Conservation (phyloP, 202 grass and related monocot genomes). For the Musa balbisiana region DNA sequence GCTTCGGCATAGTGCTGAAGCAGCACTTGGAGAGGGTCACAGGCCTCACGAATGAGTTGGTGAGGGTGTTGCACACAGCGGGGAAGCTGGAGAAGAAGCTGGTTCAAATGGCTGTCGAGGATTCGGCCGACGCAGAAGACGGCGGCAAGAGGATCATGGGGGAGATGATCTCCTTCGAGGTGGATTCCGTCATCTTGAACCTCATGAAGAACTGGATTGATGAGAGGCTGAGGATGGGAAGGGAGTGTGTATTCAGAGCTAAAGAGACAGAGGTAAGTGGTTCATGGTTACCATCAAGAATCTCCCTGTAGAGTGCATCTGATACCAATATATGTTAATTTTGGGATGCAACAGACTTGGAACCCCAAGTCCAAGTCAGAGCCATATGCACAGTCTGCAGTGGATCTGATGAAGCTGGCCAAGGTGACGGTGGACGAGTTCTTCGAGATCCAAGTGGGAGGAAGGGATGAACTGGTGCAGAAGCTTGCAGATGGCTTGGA, state of each 20-base stretch:
- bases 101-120: constrained; percentile 73
- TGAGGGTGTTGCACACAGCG: constrained; percentile 61
- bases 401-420: constrained; percentile 74
- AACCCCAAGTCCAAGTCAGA: constrained; percentile 74
- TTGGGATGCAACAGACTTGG: constrained; percentile 47
- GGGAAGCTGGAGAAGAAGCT: constrained; percentile 69
- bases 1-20: constrained; percentile 72
- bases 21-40: constrained; percentile 47
- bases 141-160: constrained; percentile 50
- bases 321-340: background rate
- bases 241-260: constrained; percentile 54
- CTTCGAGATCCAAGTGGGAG: constrained; percentile 61
- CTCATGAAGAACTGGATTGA: constrained; percentile 89
- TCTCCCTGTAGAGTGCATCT: background rate
- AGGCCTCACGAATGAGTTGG: constrained; percentile 69
- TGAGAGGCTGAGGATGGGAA: constrained; percentile 55
- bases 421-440: constrained; percentile 61
- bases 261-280: constrained; percentile 73
- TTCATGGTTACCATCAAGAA: no score
- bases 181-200: constrained; percentile 61
- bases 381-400: constrained; percentile 54
- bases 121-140: constrained; percentile 48
- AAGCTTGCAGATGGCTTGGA: constrained; percentile 65
- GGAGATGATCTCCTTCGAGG: constrained; percentile 86
- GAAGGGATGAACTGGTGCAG: constrained; percentile 67